Base-by-base conservation (phyloP, 2,329 filamentous ascomycete species). In the Pseudocercospora ulei region DNA sequence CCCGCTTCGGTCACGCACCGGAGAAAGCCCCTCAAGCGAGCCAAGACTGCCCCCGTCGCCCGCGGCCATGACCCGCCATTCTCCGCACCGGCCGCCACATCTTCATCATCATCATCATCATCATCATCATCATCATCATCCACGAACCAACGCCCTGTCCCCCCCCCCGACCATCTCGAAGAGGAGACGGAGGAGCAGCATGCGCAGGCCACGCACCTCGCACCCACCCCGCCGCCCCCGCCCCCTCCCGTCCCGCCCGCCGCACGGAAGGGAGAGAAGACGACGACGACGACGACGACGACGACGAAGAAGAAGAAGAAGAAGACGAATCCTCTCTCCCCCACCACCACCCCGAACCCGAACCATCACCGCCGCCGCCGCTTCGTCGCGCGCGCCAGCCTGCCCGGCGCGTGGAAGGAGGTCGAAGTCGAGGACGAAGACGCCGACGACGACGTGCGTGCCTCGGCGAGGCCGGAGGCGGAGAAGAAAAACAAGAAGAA, bases 401-500 rank as follows among this genome's bases (percentile, higher is more conserved):
- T 62, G 1, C 50, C 54, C 5, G 60, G 60, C 5, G 44, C 51
- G 0, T 62, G 56, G 56, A 59, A 56, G 24, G 50, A 56, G 19
- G 48, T 55, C 3, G 55, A 55, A 16, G 41, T 46, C 9, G 55
- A 56, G 23, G 43, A 49, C 4, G 9, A 56, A 8, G 56, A 59
- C 48, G 17, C 57, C 17, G 51, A 51, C 3, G 54, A 52, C 12
- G 53, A 55, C 31, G 52, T 47, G 2, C 51, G 51, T 38, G 48
- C 48, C 1, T 48, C 44, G 47, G 42, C 39, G 6, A 37, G 12
- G 50, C 41, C 27, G 23, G 35, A 6, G 46, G 46, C 7, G n/a
- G 30, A 12, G 6, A 28, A 3, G 5, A 14, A 27, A n/a, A 35
- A 20, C 9, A 13, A 16, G 14, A 43, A 30, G 8, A 24, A 14